Evolutionary conservation across 2,329 filamentous ascomycete species (phyloP).

Genomic region (Sporothrix dimorphospora): DNA sequence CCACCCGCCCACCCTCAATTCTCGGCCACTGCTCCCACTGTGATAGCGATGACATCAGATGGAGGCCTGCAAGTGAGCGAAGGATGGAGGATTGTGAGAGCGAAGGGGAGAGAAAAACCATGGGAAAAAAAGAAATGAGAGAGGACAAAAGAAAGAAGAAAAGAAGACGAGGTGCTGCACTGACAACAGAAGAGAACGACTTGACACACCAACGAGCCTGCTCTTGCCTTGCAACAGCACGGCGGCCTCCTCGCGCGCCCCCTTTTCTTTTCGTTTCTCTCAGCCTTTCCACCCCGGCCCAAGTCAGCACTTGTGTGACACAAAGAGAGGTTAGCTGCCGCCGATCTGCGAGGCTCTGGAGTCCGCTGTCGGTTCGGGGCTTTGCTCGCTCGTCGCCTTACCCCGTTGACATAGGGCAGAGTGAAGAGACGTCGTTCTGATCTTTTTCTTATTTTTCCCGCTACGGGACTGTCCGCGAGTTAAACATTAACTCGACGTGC

Average conservation of each 20-base stretch:
- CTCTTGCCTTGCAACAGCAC: conserved; percentile 4
- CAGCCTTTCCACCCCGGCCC: conserved; percentile 6
- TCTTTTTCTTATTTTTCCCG: conserved; percentile 20
- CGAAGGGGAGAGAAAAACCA: neutral
- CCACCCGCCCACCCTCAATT: conserved; percentile 14
- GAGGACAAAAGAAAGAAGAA: neutral
- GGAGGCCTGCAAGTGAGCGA: neutral
- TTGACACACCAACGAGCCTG: neutral
- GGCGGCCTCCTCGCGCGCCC: neutral
- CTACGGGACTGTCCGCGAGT: conserved; percentile 31
- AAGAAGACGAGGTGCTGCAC: neutral
- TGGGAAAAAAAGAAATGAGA: neutral
- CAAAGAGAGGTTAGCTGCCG: neutral
- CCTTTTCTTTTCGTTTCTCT: neutral
- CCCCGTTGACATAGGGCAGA: neutral
- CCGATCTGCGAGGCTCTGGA: neutral
- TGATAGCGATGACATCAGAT: conserved; percentile 15
- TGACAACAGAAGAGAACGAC: neutral
- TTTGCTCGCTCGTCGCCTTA: neutral
- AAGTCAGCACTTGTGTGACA: conserved; percentile 15
- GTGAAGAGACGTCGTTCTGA: neutral
- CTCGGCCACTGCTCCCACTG: conserved; percentile 7
- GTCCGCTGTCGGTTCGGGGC: neutral
- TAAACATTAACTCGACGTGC: conserved; percentile 20
- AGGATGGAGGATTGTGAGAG: neutral